Evolutionary conservation across 2,329 filamentous ascomycete species (phyloP), one percentile per base, ranked within the genome.

Genomic region (Penicillium expansum): DNA sequence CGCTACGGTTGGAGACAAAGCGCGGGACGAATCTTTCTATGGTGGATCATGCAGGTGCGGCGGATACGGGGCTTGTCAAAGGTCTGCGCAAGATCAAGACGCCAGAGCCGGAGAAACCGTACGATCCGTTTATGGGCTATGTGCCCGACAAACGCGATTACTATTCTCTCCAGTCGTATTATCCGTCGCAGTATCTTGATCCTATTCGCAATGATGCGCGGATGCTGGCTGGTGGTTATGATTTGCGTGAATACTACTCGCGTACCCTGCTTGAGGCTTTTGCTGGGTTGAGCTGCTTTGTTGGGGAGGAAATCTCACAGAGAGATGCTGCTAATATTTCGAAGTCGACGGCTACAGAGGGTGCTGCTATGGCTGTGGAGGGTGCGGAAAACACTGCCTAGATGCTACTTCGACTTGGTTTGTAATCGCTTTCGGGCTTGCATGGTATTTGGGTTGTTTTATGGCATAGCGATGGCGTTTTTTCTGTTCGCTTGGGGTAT

Each of bases 221-320:
- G 43, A 86, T 89, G 69, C 78, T 83, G 50, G 90, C 90, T 16
- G 92, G 92, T 32, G 95, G 94, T 0, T 97, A 95, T 75, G 87
- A 88, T 67, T 79, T 93, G 42, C 80, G 83, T 33, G 92, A 96
- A 70, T 97, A 94, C 70, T 90, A 91, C 67, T 81, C 86, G 8
- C 82, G 92, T 24, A 87, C 90, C 24, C 78, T 99, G 70, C 89
- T 91, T 59, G 92, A 97, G 70, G 92, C 93, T 0, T 97, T 97
- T 75, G 86, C 90, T 0, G 94, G 95, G 0, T 74, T 99, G 58
- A 91, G 90, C 0, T 90, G 96, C 41, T 95, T 96, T 66, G 80
- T 99, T 41, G 88, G 84, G 35, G 91, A 97, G 44, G 92, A 96
- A 69, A 67, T 79, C 18, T 54, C 71, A 2, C 62, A 69, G 37